These are phyloP conservation scores for Fusarium redolens DNA, from an alignment of 2,329 filamentous ascomycete genomes.

Conservation along the genomic window DNA sequence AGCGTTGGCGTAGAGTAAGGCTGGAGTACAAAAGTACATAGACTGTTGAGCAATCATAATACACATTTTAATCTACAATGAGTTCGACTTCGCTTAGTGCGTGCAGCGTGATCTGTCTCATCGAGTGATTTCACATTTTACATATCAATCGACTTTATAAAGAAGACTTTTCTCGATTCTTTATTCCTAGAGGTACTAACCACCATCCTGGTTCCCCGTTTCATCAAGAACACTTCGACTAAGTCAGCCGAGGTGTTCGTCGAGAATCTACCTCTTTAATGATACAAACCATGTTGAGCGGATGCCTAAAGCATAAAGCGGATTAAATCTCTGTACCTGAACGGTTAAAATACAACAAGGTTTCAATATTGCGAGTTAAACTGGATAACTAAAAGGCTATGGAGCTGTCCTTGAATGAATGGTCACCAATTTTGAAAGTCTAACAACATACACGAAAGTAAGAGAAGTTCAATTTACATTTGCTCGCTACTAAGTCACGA, in stretches of 20 bases:
- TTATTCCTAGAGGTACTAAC: not conserved
- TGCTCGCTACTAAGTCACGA: fast-evolving
- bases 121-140: no score
- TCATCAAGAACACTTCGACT: not conserved
- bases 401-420: fast-evolving
- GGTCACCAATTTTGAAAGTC: fast-evolving
- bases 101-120: no score
- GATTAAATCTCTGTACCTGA: not conserved
- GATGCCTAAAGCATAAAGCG: not conserved
- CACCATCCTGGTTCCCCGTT: no score
- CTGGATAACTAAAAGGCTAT: not conserved
- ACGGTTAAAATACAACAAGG: not conserved
- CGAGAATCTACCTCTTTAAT: no score
- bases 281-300: no score
- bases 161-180: no score
- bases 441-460: fast-evolving
- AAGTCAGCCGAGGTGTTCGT: no score
- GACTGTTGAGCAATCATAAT: no score
- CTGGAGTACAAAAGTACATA: not conserved
- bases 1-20: not conserved
- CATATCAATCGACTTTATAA: no score
- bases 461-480: no score
- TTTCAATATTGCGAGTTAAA: not conserved
- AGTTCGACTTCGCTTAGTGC: fast-evolving
- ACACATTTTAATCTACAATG: not conserved